Percentiles rank a stretch among this genome's conserved stretches.
Conservation (phyloP, 106 monocot genomes). For the Allium fistulosum region DNA sequence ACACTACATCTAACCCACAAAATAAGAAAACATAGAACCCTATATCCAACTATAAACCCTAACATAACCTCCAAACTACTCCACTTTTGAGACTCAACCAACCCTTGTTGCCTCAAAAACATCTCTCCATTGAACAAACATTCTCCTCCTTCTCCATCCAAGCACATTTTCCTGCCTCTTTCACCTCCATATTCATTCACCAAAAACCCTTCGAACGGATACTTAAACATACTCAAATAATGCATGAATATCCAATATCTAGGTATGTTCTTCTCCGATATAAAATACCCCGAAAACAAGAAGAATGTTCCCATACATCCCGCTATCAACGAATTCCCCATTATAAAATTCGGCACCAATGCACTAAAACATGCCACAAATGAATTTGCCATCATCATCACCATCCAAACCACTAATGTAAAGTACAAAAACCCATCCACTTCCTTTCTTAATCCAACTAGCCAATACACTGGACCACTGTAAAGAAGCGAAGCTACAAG, state of each 20-base stretch:
- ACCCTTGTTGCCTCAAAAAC: constrained; percentile 61
- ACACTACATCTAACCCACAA: constrained; percentile 57
- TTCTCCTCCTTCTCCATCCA: not conserved
- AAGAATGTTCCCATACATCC: constrained; percentile 89
- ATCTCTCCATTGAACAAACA: constrained; percentile 42
- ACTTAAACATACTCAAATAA: constrained; percentile 96
- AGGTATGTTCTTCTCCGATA: constrained; percentile 65
- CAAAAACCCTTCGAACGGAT: constrained; percentile 87
- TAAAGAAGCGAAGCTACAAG: constrained; percentile 49
- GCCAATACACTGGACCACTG: constrained; percentile 73
- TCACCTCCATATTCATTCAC: constrained; percentile 68
- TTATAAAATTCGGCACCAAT: constrained; percentile 79
- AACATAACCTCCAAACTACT: constrained; percentile 39
- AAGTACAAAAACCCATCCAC: constrained; percentile 64
- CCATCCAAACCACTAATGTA: constrained; percentile 69
- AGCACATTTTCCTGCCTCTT: not conserved
- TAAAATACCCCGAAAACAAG: constrained; percentile 97
- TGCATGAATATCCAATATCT: constrained; percentile 95
- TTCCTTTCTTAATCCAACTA: constrained; percentile 53
- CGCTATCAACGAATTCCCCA: constrained; percentile 79
- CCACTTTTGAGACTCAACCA: constrained; percentile 7
- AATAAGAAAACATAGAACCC: constrained; percentile 57
- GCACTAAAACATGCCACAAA: constrained; percentile 86
- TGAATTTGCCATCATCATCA: constrained; percentile 80
- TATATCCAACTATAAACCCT: constrained; percentile 55